Conservation (phyloP, 306 rosid species). For the Clitoria ternatea region DNA sequence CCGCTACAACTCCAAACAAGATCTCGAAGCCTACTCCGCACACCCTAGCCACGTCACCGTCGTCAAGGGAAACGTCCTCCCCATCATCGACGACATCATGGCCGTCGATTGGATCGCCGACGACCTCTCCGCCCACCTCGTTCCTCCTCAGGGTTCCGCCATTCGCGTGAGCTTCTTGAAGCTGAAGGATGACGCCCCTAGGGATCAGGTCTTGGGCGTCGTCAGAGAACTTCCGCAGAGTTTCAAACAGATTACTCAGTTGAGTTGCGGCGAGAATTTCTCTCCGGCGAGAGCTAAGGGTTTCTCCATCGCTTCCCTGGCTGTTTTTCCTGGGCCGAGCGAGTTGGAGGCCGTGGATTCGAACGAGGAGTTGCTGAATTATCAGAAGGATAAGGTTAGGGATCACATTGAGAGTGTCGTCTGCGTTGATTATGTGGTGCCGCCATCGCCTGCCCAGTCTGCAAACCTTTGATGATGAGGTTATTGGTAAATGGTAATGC, state of each 20-base stretch:
- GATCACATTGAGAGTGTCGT: slow-evolving; percentile 57
- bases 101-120: slow-evolving; percentile 83
- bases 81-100: slow-evolving; percentile 77
- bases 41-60: slow-evolving; percentile 68
- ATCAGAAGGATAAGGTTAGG: slow-evolving; percentile 70
- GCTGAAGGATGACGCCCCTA: slow-evolving; percentile 52
- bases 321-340: slow-evolving; percentile 39
- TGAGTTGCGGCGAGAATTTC: slow-evolving; percentile 67
- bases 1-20: slow-evolving; percentile 67
- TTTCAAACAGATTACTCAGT: slow-evolving; percentile 49
- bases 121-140: slow-evolving; percentile 13
- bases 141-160: slow-evolving; percentile 51
- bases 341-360: slow-evolving; percentile 59
- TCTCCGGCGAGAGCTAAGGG: slow-evolving; percentile 93
- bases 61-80: slow-evolving; percentile 61
- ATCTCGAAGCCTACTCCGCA: slow-evolving; percentile 47
- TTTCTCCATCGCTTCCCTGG: slow-evolving; percentile 69
- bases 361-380: slow-evolving; percentile 38
- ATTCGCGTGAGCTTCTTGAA: slow-evolving; percentile 57
- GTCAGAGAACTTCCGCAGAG: slow-evolving; percentile 45
- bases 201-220: slow-evolving; percentile 48
- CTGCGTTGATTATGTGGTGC: slow-evolving; percentile 62
- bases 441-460: slow-evolving; percentile 38
- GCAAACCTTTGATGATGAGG: slow-evolving; percentile 68
- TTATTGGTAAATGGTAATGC: not conserved